phyloP scores from a whole-genome alignment of 2,329 filamentous ascomycete genomes.

The Sporothrix brasiliensis region DNA sequence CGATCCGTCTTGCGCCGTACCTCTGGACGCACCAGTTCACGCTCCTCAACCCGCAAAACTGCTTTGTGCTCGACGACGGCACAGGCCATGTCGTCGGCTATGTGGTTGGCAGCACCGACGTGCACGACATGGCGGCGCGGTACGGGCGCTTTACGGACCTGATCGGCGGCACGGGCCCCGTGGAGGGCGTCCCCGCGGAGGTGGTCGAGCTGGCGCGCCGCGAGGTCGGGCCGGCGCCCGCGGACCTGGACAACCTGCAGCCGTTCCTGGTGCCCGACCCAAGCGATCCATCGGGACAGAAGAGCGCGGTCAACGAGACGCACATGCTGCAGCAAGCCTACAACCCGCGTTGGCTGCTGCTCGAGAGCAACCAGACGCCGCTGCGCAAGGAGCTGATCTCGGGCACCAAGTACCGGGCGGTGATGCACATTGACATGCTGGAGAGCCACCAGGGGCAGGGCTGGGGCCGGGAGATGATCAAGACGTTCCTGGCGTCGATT shows the following conservation, averaged over 20 bases:
- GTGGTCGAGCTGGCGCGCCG: conserved; percentile 30
- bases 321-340: conserved; percentile 50
- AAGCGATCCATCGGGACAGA: neutral
- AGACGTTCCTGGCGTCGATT: conserved; percentile 48
- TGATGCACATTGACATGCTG: conserved; percentile 56
- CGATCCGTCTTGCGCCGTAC: conserved; percentile 50
- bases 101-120: conserved; percentile 52
- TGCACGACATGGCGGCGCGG: conserved; percentile 45
- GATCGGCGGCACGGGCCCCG: conserved; percentile 36
- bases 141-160: conserved; percentile 47
- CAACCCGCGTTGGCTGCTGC: conserved; percentile 47
- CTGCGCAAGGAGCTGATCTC: conserved; percentile 44
- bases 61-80: conserved; percentile 55
- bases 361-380: conserved; percentile 40
- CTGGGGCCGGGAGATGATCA: conserved; percentile 51
- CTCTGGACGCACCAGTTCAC: conserved; percentile 57
- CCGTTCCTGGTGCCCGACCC: conserved; percentile 40
- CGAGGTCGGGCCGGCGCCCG: conserved; percentile 39
- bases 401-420: conserved; percentile 44
- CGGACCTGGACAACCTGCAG: conserved; percentile 41
- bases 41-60: conserved; percentile 49
- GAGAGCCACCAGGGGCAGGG: conserved; percentile 48
- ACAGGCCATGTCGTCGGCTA: conserved; percentile 52
- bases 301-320: conserved; percentile 40
- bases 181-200: neutral